Evolutionary conservation across 225 moss, liverwort and hornwort genomes (phyloP).

Genomic region (Ulota crispa): DNA sequence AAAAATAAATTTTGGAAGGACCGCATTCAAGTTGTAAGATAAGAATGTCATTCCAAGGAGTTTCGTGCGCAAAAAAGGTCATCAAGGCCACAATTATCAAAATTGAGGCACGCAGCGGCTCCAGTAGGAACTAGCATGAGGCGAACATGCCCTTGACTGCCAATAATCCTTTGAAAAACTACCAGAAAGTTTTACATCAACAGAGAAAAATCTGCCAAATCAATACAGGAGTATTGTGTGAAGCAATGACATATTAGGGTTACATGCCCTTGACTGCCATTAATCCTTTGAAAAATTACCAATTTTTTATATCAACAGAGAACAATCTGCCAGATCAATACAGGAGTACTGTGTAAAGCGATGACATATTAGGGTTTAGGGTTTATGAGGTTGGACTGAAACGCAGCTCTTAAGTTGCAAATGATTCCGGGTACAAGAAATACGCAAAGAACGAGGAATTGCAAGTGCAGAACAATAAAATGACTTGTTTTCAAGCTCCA

Average conservation of each 20-base stretch:
- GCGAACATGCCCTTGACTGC: not conserved
- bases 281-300: not conserved
- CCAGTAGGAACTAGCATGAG: not conserved
- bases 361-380: constrained; percentile 16
- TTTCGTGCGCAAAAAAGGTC: too few species aligned
- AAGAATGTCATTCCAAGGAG: not conserved
- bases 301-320: not conserved
- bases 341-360: not conserved
- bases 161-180: not conserved
- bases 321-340: not conserved
- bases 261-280: not conserved
- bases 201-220: not conserved
- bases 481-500: not conserved
- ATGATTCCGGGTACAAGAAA: not conserved
- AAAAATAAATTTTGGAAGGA: not conserved
- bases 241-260: not conserved
- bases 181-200: not conserved
- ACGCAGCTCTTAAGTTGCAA: not conserved
- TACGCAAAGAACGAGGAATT: not conserved
- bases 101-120: not conserved
- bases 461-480: not conserved
- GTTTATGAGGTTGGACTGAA: not conserved
- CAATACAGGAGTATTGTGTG: not conserved
- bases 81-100: not conserved
- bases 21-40: not conserved